Base-by-base conservation (phyloP, 2,329 filamentous ascomycete species). In the Claviceps lovelessii region DNA sequence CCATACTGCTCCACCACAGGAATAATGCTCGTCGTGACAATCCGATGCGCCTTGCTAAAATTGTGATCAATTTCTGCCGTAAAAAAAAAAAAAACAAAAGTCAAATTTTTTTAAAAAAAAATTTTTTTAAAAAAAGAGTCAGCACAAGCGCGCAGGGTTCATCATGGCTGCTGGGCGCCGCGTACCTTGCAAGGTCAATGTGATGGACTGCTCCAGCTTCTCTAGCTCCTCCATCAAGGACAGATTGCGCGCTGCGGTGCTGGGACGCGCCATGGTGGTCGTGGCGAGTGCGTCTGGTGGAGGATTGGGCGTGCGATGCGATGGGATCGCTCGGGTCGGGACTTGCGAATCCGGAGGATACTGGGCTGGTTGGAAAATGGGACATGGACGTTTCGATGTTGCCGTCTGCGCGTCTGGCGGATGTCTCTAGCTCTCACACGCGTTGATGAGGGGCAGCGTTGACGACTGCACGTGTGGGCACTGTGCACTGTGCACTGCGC, bases 1-100 rank as follows among this genome's bases (percentile, higher is more conserved):
- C 88, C 88, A 71, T 98, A 98, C 65, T 95, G 86, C 67, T 97
- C 91, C 23, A 98, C 90, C 1, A 96, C 79, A 1, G 93, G 93
- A 3, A 98, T 73, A 54, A 98, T 96, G 66, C 84, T 95, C 1
- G 86, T 85, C 0, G 93, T 97, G 44, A 98, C 91, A 57, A 98
- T 97, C 58, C 90, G 85, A 70, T 98, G 93, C 35, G 93, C 90
- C 65, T 88, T 89, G 73, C 88, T 96, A 69, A 98, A 98, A 72
- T 98, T 98, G 70, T 89, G 87, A 68, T 98, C 93, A 73, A 98
- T 98, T 75, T 98, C 93, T 94, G 31, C 35, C 19, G 23, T 23
- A 23, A 23, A 23, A 23, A 23, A 23, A 23, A 23, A 23, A 23
- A 23, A 23, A 23, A 23, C 2, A 23, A 61, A 53, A 55, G 58